phyloP scores from a whole-genome alignment of 176 grass and related monocot species.

The Raddia guianensis region DNA sequence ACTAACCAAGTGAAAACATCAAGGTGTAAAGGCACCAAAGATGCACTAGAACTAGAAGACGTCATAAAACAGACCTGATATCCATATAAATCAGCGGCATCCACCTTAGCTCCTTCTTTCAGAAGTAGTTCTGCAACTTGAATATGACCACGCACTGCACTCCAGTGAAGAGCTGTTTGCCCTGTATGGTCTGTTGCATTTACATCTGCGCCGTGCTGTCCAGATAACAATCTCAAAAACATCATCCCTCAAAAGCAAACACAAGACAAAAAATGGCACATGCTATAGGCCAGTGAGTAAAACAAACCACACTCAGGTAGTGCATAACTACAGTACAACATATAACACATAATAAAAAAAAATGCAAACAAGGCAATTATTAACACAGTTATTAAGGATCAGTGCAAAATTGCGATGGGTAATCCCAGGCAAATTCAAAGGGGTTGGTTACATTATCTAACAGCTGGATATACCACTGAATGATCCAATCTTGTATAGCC shows the following conservation, averaged over 20 bases:
- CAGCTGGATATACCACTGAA: conserved; percentile 9
- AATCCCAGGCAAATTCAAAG: not conserved
- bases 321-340: conserved; percentile 17
- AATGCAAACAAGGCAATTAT: not conserved
- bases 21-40: not conserved
- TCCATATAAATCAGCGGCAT: conserved; percentile 85
- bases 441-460: not conserved
- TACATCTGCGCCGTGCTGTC: conserved; percentile 89
- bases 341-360: not conserved
- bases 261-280: not conserved
- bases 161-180: conserved; percentile 95
- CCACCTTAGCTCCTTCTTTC: conserved; percentile 90
- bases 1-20: conserved; percentile 24
- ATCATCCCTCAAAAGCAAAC: conserved; percentile 28
- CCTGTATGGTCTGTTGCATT: conserved; percentile 86
- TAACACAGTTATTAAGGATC: conserved; percentile 1
- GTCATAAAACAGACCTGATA: conserved; percentile 68
- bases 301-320: not conserved
- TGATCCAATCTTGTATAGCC: not conserved
- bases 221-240: conserved; percentile 25
- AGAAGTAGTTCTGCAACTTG: conserved; percentile 87
- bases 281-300: not conserved
- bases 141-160: conserved; percentile 83
- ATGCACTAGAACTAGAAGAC: not conserved
- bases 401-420: not conserved